Evolutionary conservation across 2,329 filamentous ascomycete species (phyloP).

Genomic region (Zymoseptoria ardabiliae): DNA sequence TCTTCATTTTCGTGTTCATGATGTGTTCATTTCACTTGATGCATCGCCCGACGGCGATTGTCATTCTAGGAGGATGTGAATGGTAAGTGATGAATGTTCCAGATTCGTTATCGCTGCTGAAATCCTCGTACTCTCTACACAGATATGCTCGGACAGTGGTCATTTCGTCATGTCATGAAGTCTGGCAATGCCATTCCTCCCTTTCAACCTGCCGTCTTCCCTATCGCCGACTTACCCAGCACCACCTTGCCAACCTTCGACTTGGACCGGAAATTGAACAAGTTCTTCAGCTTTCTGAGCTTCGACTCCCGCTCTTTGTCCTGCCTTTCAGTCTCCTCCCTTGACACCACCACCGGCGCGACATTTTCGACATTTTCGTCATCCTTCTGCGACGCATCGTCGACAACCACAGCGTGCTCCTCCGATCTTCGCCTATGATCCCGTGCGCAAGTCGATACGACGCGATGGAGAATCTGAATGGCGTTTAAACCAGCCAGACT

Average conservation of each 20-base stretch:
- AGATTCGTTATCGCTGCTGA: background rate
- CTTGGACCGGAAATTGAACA: slow-evolving; percentile 28
- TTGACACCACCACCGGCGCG: slow-evolving; percentile 10
- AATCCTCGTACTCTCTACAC: background rate
- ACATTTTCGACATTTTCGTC: slow-evolving; percentile 1
- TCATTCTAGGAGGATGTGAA: background rate
- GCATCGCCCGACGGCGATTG: too few species aligned
- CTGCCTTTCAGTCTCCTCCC: slow-evolving; percentile 25
- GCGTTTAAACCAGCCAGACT: slow-evolving; percentile 28
- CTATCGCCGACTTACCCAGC: background rate
- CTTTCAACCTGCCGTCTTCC: background rate
- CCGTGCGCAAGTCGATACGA: slow-evolving; percentile 25
- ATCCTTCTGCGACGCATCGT: slow-evolving; percentile 2
- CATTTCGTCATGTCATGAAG: background rate
- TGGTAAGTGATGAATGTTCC: background rate
- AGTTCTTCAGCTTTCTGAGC: slow-evolving; percentile 28
- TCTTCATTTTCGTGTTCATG: too few species aligned
- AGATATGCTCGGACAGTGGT: background rate
- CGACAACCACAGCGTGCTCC: slow-evolving; percentile 6
- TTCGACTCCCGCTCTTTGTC: slow-evolving; percentile 31
- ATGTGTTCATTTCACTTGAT: too few species aligned
- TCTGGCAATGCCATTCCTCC: background rate
- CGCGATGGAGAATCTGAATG: slow-evolving; percentile 26
- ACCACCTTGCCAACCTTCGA: slow-evolving; percentile 10
- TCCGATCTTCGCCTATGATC: slow-evolving; percentile 27